These are phyloP conservation scores for Raphidocelis subcapitata DNA, from an alignment of 139 green algal species.

Conservation along the genomic window DNA sequence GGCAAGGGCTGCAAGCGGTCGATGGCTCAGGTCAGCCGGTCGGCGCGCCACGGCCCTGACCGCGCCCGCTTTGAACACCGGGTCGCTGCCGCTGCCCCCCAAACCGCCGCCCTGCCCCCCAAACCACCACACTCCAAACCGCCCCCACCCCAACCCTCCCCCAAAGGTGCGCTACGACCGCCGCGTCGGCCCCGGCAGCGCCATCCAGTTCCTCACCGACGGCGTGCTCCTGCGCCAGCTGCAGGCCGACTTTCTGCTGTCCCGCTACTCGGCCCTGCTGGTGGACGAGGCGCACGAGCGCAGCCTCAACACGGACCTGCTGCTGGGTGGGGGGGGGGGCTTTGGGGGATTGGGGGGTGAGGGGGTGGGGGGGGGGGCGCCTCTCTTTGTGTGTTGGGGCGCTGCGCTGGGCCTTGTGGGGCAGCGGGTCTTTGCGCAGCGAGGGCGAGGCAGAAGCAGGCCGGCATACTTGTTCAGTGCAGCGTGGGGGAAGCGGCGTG, in stretches of 20 bases:
- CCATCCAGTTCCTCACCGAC: conserved; percentile 96
- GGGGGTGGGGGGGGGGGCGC: not conserved
- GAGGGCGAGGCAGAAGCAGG: not conserved
- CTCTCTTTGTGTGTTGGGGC: too few relatives aligned
- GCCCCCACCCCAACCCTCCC: too few relatives aligned
- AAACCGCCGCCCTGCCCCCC: not conserved
- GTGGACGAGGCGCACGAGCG: conserved; percentile 95
- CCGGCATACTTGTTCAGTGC: not conserved
- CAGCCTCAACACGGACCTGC: conserved; percentile 88
- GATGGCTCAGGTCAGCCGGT: too few relatives aligned
- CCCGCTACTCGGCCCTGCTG: conserved; percentile 70
- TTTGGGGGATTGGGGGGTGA: too few relatives aligned
- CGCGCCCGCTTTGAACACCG: too few relatives aligned
- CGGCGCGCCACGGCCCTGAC: too few relatives aligned
- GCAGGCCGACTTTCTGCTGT: conserved; percentile 49
- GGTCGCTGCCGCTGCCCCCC: too few relatives aligned
- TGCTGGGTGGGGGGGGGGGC: conserved; percentile 60
- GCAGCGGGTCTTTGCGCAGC: too few relatives aligned
- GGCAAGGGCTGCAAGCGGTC: too few relatives aligned
- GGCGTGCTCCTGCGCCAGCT: conserved; percentile 91
- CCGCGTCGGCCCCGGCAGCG: conserved; percentile 46
- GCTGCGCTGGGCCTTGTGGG: too few relatives aligned
- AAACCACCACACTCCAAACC: too few relatives aligned
- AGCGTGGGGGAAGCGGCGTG: not conserved
- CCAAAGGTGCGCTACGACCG: conserved; percentile 85